These are phyloP conservation scores for Berkeleyomyces rouxiae DNA, from an alignment of 2,329 filamentous ascomycete genomes.

Conservation along the genomic window DNA sequence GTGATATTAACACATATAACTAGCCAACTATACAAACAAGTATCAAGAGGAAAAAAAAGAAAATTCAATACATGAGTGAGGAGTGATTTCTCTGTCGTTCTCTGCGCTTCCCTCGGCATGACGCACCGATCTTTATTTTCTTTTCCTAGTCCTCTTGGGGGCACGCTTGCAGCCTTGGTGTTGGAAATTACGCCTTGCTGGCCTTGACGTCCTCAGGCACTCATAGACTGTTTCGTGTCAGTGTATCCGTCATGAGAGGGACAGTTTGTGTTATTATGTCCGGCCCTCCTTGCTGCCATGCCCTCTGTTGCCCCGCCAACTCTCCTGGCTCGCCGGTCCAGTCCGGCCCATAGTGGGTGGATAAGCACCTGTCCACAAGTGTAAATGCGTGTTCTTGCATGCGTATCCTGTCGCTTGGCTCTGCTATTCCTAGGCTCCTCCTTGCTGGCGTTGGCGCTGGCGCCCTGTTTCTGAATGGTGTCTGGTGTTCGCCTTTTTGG, in stretches of 20 bases:
- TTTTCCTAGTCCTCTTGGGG: neutral
- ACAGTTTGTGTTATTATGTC: neutral
- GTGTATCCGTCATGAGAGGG: too few relatives aligned
- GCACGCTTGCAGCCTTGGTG: too few relatives aligned
- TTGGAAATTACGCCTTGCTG: too few relatives aligned
- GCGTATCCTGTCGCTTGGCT: neutral
- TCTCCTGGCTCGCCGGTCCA: neutral
- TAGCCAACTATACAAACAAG: too few relatives aligned
- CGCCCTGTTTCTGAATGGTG: neutral
- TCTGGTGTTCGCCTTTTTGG: neutral
- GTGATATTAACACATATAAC: neutral
- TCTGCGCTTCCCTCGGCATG: neutral
- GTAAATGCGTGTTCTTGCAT: neutral
- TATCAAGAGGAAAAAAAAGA: neutral
- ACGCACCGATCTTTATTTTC: neutral
- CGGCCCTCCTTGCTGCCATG: neutral
- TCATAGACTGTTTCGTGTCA: too few relatives aligned
- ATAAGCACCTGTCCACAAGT: neutral
- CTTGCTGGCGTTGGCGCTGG: neutral
- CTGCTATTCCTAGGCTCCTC: neutral
- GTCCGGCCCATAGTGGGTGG: neutral
- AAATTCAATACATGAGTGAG: neutral
- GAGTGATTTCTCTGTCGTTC: neutral
- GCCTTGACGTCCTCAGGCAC: too few relatives aligned
- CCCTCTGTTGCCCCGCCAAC: neutral